Percentiles rank a stretch among this genome's conserved stretches.
phyloP scores from a whole-genome alignment of 352 stramenopile genomes.

The Phytophthora sojae region DNA sequence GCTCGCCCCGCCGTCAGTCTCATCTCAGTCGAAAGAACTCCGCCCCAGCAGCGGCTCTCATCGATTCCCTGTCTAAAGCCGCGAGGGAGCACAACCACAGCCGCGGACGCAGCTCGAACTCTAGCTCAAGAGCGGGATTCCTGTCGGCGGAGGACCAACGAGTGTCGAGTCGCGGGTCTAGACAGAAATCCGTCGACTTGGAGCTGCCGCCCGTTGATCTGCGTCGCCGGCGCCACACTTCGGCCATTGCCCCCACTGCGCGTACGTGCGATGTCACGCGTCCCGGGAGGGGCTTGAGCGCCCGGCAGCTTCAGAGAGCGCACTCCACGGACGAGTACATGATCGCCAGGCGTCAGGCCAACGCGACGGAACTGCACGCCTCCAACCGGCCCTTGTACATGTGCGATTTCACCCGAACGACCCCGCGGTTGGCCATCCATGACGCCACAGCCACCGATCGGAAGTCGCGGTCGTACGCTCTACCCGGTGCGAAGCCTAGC shows the following conservation, averaged over 20 bases:
- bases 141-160: conserved; percentile 1
- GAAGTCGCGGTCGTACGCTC: conserved; percentile 20
- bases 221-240: conserved; percentile 21
- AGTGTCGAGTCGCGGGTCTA: conserved; percentile 1
- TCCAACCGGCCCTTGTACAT: conserved; percentile 12
- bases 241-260: conserved; percentile 19
- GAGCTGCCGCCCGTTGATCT: conserved; percentile 22
- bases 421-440: conserved; percentile 3
- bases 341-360: conserved; percentile 3
- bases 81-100: conserved; percentile 14
- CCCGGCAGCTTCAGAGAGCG: conserved; percentile 21
- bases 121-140: background rate
- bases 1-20: conserved; percentile 11
- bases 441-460: conserved; percentile 9
- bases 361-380: conserved; percentile 19
- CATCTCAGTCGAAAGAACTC: conserved; percentile 18
- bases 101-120: background rate
- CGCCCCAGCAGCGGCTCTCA: conserved; percentile 18
- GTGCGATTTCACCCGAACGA: conserved; percentile 25
- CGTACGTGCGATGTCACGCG: conserved; percentile 5
- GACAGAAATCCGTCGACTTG: background rate
- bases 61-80: conserved; percentile 23
- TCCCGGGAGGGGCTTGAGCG: conserved; percentile 7
- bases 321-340: conserved; percentile 20
- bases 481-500: conserved; percentile 7